Evolutionary conservation across 495 filamentous ascomycete genomes (phyloP).

Genomic region (Penicillium flavigenum): DNA sequence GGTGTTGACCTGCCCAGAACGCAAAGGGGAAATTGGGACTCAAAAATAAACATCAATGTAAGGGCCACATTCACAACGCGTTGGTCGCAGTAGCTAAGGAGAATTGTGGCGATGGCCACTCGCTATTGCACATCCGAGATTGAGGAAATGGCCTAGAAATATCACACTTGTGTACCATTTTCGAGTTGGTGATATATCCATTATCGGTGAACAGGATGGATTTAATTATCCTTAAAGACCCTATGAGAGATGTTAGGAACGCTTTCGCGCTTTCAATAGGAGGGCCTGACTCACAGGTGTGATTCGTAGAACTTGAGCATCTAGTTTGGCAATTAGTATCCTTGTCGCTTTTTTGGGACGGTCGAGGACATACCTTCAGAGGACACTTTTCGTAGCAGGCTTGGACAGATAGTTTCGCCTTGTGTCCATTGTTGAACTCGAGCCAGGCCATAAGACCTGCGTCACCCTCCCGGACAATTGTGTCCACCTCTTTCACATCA

Average conservation of each 20-base stretch:
- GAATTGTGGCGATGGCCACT: background rate
- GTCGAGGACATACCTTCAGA: conserved; percentile 26
- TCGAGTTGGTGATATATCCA: background rate
- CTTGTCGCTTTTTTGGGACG: background rate
- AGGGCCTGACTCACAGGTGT: conserved; percentile 39
- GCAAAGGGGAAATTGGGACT: background rate
- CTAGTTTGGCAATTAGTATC: conserved; percentile 26
- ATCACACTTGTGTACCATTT: background rate
- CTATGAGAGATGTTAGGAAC: conserved; percentile 29
- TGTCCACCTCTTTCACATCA: conserved; percentile 54
- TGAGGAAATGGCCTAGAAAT: background rate
- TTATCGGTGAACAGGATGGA: background rate
- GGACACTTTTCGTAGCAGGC: conserved; percentile 46
- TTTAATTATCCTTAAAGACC: conserved; percentile 40
- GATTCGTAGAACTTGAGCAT: conserved; percentile 51
- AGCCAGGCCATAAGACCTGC: conserved; percentile 50
- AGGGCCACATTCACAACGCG: background rate
- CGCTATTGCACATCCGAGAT: background rate
- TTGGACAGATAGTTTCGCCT: conserved; percentile 37
- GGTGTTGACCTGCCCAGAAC: conserved; percentile 2
- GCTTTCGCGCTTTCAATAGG: background rate
- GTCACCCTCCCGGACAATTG: conserved; percentile 52
- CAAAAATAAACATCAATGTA: background rate
- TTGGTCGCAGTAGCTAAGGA: background rate
- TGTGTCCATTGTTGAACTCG: conserved; percentile 55